Conservation (phyloP, 768 basidiomycete species). For the Mycena alexandri region DNA sequence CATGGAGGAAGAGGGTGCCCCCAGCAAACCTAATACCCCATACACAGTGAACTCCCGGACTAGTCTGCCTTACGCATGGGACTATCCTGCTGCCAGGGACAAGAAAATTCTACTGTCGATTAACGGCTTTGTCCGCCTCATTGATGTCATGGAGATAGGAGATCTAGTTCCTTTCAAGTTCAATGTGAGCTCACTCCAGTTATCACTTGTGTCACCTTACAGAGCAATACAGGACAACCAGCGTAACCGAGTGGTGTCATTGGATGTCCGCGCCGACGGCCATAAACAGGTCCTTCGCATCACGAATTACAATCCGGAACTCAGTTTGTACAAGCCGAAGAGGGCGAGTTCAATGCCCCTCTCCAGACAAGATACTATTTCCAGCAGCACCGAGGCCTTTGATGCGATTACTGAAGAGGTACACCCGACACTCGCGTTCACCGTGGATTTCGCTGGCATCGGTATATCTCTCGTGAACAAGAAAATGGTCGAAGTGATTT, state of each 20-base stretch:
- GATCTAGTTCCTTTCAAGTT: constrained; percentile 92
- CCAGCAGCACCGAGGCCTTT: constrained; percentile 80
- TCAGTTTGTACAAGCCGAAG: constrained; percentile 89
- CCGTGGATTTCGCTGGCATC: constrained; percentile 87
- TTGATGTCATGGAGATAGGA: constrained; percentile 98
- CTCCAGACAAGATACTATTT: constrained; percentile 76
- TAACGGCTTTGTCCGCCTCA: constrained; percentile 69
- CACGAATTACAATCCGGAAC: constrained; percentile 87
- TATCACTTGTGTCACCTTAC: neutral
- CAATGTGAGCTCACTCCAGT: constrained; percentile 58
- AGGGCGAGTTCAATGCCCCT: constrained; percentile 61
- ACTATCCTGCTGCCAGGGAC: constrained; percentile 85
- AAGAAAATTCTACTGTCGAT: constrained; percentile 81
- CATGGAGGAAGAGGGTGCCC: constrained; percentile 49
- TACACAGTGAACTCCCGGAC: constrained; percentile 74
- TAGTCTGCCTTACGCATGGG: constrained; percentile 88
- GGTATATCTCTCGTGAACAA: constrained; percentile 94
- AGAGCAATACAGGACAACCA: constrained; percentile 59
- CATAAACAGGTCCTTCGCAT: constrained; percentile 88
- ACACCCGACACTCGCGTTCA: constrained; percentile 72
- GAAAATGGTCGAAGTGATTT: constrained; percentile 89
- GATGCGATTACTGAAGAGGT: constrained; percentile 87
- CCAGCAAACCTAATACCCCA: constrained; percentile 55
- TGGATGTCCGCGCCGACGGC: constrained; percentile 94
- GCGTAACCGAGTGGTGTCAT: constrained; percentile 76